Evolutionary conservation across 768 basidiomycete genomes (phyloP), one percentile per base, ranked within the genome.

Genomic region (Lactifluus subvellereus): DNA sequence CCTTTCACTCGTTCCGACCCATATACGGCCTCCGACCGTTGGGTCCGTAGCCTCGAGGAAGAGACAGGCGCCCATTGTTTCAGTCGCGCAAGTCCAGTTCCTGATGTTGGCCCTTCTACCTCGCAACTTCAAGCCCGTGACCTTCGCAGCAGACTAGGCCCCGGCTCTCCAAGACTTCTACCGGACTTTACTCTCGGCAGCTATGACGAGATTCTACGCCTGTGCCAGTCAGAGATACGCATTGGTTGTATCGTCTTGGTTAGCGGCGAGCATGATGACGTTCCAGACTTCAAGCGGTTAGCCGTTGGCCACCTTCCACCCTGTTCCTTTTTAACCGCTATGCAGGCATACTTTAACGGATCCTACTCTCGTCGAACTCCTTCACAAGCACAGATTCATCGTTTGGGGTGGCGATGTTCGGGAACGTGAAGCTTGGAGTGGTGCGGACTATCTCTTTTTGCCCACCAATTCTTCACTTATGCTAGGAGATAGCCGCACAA

Each of bases 331-430:
- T 45, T 16, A 65, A 48, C 48, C 20, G 22, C 20, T 57, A 58
- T 64, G 2, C 62, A 92, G 90, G 63, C 79, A 81, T 4, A 92
- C 92, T 0, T 78, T 98, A 18, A 87, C 88, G 0, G 86, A 96
- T 69, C 75, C 85, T 2, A 76, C 79, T 9, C 80, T 98, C 50
- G 82, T 94, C 7, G 81, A 80, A 30, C 72, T 83, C 3, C 77
- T 97, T 27, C 80, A 82, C 54, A 85, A 88, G 38, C 88, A 94
- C 72, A 78, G 87, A 54, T 79, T 96, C 57, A 69, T 94, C 18
- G 84, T 93, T 8, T 99, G 95, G 96, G 96, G 89, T 3, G 95
- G 92, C 16, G 95, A 98, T 71, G 84, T 97, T 8, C 80, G 87
- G 38, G 88, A 90, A 68, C 79, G 79, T 40, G 92, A 96, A 65